Base-by-base conservation (phyloP, 306 rosid genomes). In the Clitoria ternatea region DNA sequence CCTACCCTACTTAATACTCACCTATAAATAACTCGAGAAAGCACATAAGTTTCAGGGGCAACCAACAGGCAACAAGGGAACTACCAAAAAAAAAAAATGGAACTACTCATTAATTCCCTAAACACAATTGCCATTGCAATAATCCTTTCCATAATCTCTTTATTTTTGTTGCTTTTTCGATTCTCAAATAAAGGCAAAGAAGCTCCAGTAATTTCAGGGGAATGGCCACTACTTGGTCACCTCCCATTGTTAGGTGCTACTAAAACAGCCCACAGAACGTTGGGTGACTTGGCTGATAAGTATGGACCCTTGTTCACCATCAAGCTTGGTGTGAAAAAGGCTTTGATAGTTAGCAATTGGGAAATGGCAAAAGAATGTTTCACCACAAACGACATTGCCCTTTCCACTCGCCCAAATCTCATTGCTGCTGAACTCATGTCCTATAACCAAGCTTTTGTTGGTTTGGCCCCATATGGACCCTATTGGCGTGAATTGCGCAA, bases 141-240 rank as follows among this genome's bases (percentile, higher is more conserved):
- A 2, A 0, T 52, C 20, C 24, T 69, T 52, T 69, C 63, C n/a
- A 27, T 52, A 52, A 9, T 52, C 0, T 7, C 36, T 30, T 3
- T 69, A 0, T 35, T 5, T 37, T 36, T 52, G 0, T 53, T 52
- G n/a, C 18, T 69, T 0, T 35, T 19, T 18, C 63, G 18, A 1
- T 5, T 22, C 50, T 35, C 33, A 15, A 66, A 32, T 8, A n/a
- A 13, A 26, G 1, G 18, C 8, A 0, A 2, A 37, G 37, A 15
- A 4, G 19, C 63, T 4, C 78, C 82, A 1, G 3, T 5, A 4
- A 32, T 55, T 0, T 0, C 23, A 0, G 75, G 75, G n/a, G 78
- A 74, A 0, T 72, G 78, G 82, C 75, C 82, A 1, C n/a, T 72
- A 2, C 7, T 79, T 0, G 82, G 75, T 43, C 79, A 79, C 66